Evolutionary conservation across 495 filamentous ascomycete species (phyloP).

Genomic region (Tuber magnatum): DNA sequence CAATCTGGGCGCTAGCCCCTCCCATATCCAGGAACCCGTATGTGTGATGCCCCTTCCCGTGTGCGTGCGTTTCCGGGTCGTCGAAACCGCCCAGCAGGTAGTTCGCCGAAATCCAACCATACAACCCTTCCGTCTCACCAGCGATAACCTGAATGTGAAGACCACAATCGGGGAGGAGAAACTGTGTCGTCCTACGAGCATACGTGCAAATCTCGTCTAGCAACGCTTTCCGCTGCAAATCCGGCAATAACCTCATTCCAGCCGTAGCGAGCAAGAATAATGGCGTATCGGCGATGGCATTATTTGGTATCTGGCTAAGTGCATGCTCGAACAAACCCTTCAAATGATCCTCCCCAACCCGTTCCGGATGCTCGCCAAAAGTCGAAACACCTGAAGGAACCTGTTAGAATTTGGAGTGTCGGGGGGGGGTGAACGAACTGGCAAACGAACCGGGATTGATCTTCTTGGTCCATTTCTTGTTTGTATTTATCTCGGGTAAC

Average conservation of each 20-base stretch:
- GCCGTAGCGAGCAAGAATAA: conserved; percentile 93
- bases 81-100: conserved; percentile 94
- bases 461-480: conserved; percentile 87
- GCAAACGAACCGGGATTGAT: conserved; percentile 64
- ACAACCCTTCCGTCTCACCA: conserved; percentile 94
- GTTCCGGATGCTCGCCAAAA: conserved; percentile 67
- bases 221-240: conserved; percentile 60
- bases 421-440: neutral
- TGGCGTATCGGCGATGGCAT: conserved; percentile 74
- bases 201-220: conserved; percentile 77
- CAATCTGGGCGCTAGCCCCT: conserved; percentile 92
- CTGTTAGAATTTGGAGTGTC: conserved; percentile 4
- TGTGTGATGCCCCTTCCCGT: conserved; percentile 85
- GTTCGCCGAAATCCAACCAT: conserved; percentile 99
- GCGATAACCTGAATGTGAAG: conserved; percentile 90
- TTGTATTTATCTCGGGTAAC: conserved; percentile 71
- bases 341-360: conserved; percentile 75
- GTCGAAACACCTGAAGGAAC: conserved; percentile 64
- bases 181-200: conserved; percentile 67
- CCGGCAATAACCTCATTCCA: conserved; percentile 86
- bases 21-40: conserved; percentile 99
- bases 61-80: conserved; percentile 57
- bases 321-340: conserved; percentile 75
- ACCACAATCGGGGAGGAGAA: conserved; percentile 81
- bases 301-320: conserved; percentile 65